Evolutionary conservation across 192 early-diverging fungal species (phyloP), one percentile per base, ranked within the genome.

Genomic region (Entomortierella lignicola): DNA sequence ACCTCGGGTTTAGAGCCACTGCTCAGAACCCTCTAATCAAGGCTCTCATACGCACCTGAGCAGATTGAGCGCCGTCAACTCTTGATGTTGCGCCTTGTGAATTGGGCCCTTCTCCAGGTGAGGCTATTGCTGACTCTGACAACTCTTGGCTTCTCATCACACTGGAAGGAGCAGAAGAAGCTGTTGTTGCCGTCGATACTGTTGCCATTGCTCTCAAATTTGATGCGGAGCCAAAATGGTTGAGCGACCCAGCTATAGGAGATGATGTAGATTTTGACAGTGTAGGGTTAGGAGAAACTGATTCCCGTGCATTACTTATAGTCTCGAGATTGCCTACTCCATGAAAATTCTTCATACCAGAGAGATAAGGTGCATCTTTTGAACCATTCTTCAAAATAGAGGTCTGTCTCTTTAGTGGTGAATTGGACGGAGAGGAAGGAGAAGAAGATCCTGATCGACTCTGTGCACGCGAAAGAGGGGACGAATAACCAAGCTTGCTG

Each of bases 301-400:
- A 67, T 57, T 79, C 67, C 75, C 75, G 70, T 17, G 75, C 21
- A 12, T 79, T 61, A 59, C 63, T 79, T 43, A 79, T 34, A 44
- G 43, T 72, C 70, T 72, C 70, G 37, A 61, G 55, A 50, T 63
- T 27, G 69, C 27, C 56, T 30, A 43, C 31, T 20, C 57, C 50
- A 34, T 72, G 48, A n/a, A 39, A 31, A 37, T 42, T 61, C 29
- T 69, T 77, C 10, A 15, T 20, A 31, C 37, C 18, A 0, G 71
- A 60, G 17, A 77, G 61, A 53, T 77, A 77, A 23, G 73, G 66
- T 31, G 75, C 75, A 66, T 79, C 75, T 34, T 79, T 79, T 29
- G 75, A 63, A 20, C 75, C 75, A 29, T 79, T 79, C 42, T 79
- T 79, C 31, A 79, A 52, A 57, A 79, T 79, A 12, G 75, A 79